phyloP scores from a whole-genome alignment of 306 rosid species.

The Benincasa hispida region DNA sequence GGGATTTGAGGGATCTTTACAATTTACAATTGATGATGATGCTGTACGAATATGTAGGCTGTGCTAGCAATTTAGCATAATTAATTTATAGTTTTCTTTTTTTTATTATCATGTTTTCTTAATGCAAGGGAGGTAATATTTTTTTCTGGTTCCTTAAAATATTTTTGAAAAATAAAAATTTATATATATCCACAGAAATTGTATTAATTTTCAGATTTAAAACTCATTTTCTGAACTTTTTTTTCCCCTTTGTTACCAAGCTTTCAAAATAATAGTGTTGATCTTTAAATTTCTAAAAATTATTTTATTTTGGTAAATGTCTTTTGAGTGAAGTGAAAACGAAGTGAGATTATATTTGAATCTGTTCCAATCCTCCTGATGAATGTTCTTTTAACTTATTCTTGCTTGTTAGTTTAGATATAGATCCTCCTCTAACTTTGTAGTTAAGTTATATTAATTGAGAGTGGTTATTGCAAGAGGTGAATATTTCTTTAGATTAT shows the following conservation, averaged over 20 bases:
- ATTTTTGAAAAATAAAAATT: no score
- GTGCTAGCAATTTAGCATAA: neutral
- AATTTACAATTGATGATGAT: neutral
- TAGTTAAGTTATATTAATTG: no score
- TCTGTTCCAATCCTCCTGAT: neutral
- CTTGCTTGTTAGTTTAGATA: neutral
- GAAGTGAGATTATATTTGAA: constrained; percentile 41
- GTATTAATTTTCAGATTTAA: no score
- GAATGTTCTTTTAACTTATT: neutral
- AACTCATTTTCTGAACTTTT: no score
- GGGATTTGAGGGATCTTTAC: neutral
- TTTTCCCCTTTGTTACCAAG: no score
- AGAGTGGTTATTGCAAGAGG: no score
- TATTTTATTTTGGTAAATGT: no score
- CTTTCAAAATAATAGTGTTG: no score
- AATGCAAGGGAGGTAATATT: neutral
- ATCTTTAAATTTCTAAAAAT: no score
- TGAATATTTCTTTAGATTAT: no score
- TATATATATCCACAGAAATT: no score
- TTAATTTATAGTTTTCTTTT: neutral
- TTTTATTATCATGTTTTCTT: neutral
- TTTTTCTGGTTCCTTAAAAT: neutral
- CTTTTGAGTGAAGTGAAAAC: constrained; percentile 12
- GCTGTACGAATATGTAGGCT: neutral
- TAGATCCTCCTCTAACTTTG: no score